A percentile compares a stretch with the other conserved stretches of the same genome.
phyloP scores from a whole-genome alignment of 2,329 filamentous ascomycete genomes.

The Albifimbria verrucaria region DNA sequence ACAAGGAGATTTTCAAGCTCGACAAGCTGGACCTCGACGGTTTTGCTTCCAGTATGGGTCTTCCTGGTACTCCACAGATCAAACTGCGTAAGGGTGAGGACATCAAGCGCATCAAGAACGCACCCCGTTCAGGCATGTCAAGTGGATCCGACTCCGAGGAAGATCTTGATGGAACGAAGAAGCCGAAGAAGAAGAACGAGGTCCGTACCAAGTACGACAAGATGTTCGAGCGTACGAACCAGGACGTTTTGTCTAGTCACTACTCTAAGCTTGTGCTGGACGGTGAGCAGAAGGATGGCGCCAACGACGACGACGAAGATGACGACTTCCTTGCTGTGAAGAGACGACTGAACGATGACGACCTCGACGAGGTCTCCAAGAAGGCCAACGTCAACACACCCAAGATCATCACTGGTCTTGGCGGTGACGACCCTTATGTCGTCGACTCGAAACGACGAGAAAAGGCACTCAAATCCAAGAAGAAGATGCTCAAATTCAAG shows the following conservation, averaged over 20 bases:
- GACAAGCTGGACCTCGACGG: conserved; percentile 80
- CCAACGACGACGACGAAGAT: conserved; percentile 60
- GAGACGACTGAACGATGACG: conserved; percentile 73
- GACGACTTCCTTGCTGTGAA: conserved; percentile 87
- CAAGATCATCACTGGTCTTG: conserved; percentile 64
- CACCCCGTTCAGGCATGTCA: conserved; percentile 64
- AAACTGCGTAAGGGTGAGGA: conserved; percentile 91
- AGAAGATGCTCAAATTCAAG: conserved; percentile 88
- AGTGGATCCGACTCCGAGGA: conserved; percentile 57
- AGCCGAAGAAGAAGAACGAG: conserved; percentile 61
- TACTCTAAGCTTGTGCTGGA: conserved; percentile 81
- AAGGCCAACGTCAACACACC: conserved; percentile 38
- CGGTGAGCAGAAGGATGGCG: conserved; percentile 36
- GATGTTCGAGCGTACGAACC: conserved; percentile 97
- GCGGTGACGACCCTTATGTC: conserved; percentile 70
- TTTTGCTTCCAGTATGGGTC: conserved; percentile 78
- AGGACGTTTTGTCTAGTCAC: conserved; percentile 91
- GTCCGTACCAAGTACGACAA: conserved; percentile 94
- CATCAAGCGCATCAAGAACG: conserved; percentile 83
- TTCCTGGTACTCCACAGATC: conserved; percentile 89
- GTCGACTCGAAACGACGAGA: conserved; percentile 94
- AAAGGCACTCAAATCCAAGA: conserved; percentile 93
- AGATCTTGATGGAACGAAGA: conserved; percentile 49
- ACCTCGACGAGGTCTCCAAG: conserved; percentile 50
- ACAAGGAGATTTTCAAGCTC: conserved; percentile 88